Evolutionary conservation across 768 basidiomycete species (phyloP).

Genomic region (Amanita thiersii): DNA sequence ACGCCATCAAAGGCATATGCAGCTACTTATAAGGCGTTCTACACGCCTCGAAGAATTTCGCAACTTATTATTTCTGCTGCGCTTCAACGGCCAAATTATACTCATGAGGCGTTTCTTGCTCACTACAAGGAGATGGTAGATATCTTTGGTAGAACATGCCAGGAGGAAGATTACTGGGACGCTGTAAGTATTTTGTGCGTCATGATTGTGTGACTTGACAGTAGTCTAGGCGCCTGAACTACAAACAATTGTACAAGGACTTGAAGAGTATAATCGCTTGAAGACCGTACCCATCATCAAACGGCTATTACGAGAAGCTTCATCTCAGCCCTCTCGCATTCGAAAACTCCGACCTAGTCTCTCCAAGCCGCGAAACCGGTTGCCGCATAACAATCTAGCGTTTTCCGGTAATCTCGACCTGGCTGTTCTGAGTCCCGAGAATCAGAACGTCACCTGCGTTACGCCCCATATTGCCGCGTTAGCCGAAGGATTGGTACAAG

Average conservation of each 20-base stretch:
- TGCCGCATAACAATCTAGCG: slow-evolving; percentile 13
- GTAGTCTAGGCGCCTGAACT: slow-evolving; percentile 20
- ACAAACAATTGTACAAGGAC: slow-evolving; percentile 15
- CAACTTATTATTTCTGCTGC: slow-evolving; percentile 37
- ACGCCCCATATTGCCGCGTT: slow-evolving; percentile 51
- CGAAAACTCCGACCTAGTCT: not conserved
- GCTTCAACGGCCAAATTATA: slow-evolving; percentile 19
- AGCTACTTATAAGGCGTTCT: slow-evolving; percentile 38
- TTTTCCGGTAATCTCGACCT: slow-evolving; percentile 42
- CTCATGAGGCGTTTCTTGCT: slow-evolving; percentile 25
- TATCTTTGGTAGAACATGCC: slow-evolving; percentile 24
- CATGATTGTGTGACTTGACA: no score
- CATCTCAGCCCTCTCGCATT: not conserved
- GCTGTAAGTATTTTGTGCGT: slow-evolving; percentile 18
- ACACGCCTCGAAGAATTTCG: slow-evolving; percentile 39
- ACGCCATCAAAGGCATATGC: slow-evolving; percentile 38
- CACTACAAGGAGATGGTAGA: slow-evolving; percentile 25
- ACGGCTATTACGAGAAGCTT: slow-evolving; percentile 1
- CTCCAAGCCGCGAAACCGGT: slow-evolving; percentile 7
- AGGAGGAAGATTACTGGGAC: slow-evolving; percentile 23
- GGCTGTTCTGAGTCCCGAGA: slow-evolving; percentile 45
- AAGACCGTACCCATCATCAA: not conserved
- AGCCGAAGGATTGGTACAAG: slow-evolving; percentile 43
- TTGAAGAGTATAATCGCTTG: slow-evolving; percentile 14
- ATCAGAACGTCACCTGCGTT: slow-evolving; percentile 51